Evolutionary conservation across 2,329 filamentous ascomycete genomes (phyloP), one percentile per base, ranked within the genome.

Genomic region (Penicillium sp.): DNA sequence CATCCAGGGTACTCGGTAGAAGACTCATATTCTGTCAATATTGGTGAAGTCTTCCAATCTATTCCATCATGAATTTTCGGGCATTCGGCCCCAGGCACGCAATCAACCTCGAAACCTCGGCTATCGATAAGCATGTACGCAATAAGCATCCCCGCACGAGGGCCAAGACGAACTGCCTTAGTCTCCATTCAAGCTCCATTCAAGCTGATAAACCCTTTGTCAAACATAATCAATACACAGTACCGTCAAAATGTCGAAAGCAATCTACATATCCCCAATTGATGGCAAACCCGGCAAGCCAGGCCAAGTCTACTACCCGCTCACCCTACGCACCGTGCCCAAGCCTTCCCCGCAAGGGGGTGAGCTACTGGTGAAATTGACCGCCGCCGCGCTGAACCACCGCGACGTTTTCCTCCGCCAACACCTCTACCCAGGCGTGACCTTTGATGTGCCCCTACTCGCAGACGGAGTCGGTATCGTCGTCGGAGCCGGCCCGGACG

Each of bases 351-450:
- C 86, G 0, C 79, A 81, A 22, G 79, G 80, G 13, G 77, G 77
- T 54, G 80, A 96, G 68, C 76, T 95, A 57, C 77, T 95, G 6
- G 75, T 97, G 54, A 83, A 82, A 63, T 76, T 97, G 64, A 80
- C 81, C 30, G 88, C 90, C 43, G 88, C 86, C 1, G 87, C 92
- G 12, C 83, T 97, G 42, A 97, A 97, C 76, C 93, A 97, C 75
- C 87, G 91, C 62, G 93, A 97, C 70, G 82, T 95, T 60, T 97
- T 96, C 75, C 87, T 95, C 71, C 88, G 92, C 46, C 90, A 93
- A 70, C 86, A 91, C 65, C 82, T 95, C 34, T 97, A 97, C 75
- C 92, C 92, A 0, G 86, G 82, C 60, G 86, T 89, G 45, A 86
- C 87, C 11, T 95, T 95, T 69, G 79, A 81, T 52, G 77, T 84